Conservation (phyloP, 2,329 filamentous ascomycete species). For the Mycocentrospora acerina region DNA sequence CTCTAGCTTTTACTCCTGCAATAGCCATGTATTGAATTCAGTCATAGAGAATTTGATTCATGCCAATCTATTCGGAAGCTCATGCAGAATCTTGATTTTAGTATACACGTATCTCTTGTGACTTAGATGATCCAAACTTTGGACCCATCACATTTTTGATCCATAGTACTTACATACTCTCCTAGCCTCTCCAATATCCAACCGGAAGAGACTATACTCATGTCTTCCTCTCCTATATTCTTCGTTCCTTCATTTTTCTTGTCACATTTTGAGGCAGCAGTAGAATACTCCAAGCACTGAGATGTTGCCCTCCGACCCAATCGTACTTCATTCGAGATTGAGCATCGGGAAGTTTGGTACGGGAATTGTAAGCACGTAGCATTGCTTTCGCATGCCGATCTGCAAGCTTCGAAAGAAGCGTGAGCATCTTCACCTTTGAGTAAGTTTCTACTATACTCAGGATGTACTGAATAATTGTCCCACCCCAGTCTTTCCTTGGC, state of each 20-base stretch:
- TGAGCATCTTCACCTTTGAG: not conserved
- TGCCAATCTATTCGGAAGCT: too few species aligned
- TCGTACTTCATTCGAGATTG: constrained; percentile 2
- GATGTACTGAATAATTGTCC: constrained; percentile 1
- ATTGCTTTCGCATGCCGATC: constrained; percentile 1
- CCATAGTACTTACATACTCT: not conserved
- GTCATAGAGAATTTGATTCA: too few species aligned
- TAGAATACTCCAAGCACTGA: constrained; percentile 6
- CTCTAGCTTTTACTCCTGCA: too few species aligned
- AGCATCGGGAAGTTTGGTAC: not conserved
- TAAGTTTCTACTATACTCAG: not conserved
- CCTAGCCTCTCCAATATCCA: not conserved
- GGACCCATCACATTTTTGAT: not conserved
- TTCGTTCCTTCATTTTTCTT: not conserved
- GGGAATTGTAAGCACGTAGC: constrained; percentile 7
- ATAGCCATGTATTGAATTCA: too few species aligned
- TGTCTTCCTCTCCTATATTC: not conserved
- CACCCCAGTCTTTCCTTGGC: not conserved
- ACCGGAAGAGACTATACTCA: not conserved
- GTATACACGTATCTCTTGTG: too few species aligned
- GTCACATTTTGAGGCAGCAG: constrained; percentile 3
- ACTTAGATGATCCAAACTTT: not conserved
- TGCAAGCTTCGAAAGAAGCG: constrained; percentile 2
- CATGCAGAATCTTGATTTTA: too few species aligned
- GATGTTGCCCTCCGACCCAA: constrained; percentile 1